Evolutionary conservation across 2,329 filamentous ascomycete species (phyloP).

Genomic region (Monilinia fructigena): DNA sequence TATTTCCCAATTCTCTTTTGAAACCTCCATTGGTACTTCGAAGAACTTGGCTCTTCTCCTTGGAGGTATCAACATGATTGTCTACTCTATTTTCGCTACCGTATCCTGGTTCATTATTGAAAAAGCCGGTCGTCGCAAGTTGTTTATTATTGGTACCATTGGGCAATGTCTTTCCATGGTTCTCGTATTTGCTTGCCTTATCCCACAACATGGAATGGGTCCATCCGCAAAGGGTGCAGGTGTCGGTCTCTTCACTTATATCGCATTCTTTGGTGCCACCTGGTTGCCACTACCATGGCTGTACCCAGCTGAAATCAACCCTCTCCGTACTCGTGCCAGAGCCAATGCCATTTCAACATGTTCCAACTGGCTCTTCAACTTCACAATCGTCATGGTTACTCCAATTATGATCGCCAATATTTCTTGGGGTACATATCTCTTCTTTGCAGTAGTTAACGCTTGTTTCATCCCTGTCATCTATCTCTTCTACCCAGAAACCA

Average conservation of each 20-base stretch:
- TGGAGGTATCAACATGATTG: conserved; percentile 55
- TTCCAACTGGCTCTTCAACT: conserved; percentile 54
- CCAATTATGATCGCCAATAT: conserved; percentile 43
- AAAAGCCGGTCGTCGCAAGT: conserved; percentile 64
- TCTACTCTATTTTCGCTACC: conserved; percentile 54
- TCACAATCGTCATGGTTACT: conserved; percentile 48
- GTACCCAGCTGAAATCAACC: conserved; percentile 61
- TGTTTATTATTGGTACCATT: conserved; percentile 69
- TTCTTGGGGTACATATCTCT: conserved; percentile 42
- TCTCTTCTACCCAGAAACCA: conserved; percentile 50
- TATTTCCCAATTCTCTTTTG: conserved; percentile 54
- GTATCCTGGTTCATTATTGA: conserved; percentile 53
- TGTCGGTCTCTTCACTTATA: conserved; percentile 61
- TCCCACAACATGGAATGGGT: conserved; percentile 36
- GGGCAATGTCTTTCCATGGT: conserved; percentile 67
- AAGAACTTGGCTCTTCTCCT: conserved; percentile 53
- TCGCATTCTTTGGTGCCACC: conserved; percentile 58
- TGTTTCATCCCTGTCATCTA: conserved; percentile 44
- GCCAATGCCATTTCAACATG: conserved; percentile 64
- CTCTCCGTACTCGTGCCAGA: conserved; percentile 58
- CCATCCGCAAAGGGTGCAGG: conserved; percentile 42
- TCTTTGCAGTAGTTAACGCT: conserved; percentile 43
- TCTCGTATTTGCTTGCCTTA: conserved; percentile 46
- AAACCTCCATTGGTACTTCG: conserved; percentile 47
- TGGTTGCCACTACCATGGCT: conserved; percentile 63